Evolutionary conservation across 208 protist genomes (phyloP).

Genomic region (Herpetomonas samuelpessoai): DNA sequence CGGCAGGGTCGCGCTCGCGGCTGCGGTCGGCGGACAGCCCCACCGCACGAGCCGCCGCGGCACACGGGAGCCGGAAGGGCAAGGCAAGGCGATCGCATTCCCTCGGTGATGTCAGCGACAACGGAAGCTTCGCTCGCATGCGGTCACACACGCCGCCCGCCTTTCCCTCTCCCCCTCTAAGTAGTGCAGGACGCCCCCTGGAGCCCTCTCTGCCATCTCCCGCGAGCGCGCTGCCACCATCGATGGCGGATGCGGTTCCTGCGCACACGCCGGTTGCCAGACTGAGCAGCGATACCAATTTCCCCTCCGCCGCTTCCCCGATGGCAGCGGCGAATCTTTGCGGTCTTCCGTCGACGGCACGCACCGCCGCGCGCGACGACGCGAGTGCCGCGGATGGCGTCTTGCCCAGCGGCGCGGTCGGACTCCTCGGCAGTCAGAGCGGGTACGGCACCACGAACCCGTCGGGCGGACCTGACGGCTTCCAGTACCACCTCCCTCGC

Average conservation of each 20-base stretch:
- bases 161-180: background rate
- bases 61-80: too few relatives aligned
- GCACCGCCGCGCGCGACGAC: background rate
- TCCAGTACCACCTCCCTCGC: slow-evolving; percentile 37
- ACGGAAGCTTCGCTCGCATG: too few relatives aligned
- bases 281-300: background rate
- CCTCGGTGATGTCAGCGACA: too few relatives aligned
- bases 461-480: background rate
- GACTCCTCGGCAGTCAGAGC: background rate
- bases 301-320: background rate
- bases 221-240: too few relatives aligned
- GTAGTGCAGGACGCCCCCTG: background rate
- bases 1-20: background rate
- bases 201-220: background rate
- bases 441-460: background rate
- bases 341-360: background rate
- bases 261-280: too few relatives aligned
- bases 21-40: background rate
- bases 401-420: too few relatives aligned
- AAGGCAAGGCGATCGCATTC: too few relatives aligned
- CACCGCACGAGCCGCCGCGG: too few relatives aligned
- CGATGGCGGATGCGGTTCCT: background rate
- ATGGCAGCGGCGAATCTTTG: background rate
- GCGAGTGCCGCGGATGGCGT: background rate
- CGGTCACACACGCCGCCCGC: too few relatives aligned